phyloP scores from a whole-genome alignment of 1,284 basidiomycete species.

The Laetiporus sulphureus region DNA sequence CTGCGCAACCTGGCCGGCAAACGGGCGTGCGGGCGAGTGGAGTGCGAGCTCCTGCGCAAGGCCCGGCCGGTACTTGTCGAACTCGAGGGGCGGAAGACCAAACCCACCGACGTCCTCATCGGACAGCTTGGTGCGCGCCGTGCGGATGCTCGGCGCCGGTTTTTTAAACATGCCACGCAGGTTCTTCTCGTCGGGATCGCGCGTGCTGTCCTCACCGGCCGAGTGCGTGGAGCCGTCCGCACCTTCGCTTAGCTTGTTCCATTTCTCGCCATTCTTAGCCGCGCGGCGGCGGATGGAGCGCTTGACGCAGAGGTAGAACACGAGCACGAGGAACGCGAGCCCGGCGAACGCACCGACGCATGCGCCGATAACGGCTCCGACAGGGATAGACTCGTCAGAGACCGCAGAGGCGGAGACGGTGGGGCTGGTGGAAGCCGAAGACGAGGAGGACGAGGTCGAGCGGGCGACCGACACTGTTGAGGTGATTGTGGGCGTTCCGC shows the following conservation, averaged over 20 bases:
- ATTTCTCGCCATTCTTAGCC: slow-evolving; percentile 14
- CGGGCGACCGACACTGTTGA: slow-evolving; percentile 7
- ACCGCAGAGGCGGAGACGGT: slow-evolving; percentile 8
- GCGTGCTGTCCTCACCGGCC: slow-evolving; percentile 8
- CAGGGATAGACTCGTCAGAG: slow-evolving; percentile 16
- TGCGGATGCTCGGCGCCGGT: slow-evolving; percentile 41
- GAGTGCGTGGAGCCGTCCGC: slow-evolving; percentile 14
- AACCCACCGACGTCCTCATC: slow-evolving; percentile 30
- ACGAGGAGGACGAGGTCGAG: slow-evolving; percentile 8
- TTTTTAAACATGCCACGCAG: slow-evolving; percentile 56
- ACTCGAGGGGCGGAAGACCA: slow-evolving; percentile 30
- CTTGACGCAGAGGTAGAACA: slow-evolving; percentile 23
- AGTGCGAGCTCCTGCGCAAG: slow-evolving; percentile 44
- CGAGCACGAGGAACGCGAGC: slow-evolving; percentile 20
- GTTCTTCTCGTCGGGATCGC: slow-evolving; percentile 25
- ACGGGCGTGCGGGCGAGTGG: slow-evolving; percentile 35
- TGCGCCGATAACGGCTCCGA: slow-evolving; percentile 28
- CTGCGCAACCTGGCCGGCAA: slow-evolving; percentile 27
- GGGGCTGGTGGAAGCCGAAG: slow-evolving; percentile 6
- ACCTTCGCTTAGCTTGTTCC: slow-evolving; percentile 14
- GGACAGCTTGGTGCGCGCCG: slow-evolving; percentile 29
- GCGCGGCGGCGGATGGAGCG: slow-evolving; percentile 13
- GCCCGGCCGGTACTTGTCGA: slow-evolving; percentile 45
- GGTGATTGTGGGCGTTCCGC: slow-evolving; percentile 10
- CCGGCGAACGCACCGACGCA: slow-evolving; percentile 27